Evolutionary conservation across 169 alveolate species (phyloP).

Genomic region (Theileria luwenshuni): DNA sequence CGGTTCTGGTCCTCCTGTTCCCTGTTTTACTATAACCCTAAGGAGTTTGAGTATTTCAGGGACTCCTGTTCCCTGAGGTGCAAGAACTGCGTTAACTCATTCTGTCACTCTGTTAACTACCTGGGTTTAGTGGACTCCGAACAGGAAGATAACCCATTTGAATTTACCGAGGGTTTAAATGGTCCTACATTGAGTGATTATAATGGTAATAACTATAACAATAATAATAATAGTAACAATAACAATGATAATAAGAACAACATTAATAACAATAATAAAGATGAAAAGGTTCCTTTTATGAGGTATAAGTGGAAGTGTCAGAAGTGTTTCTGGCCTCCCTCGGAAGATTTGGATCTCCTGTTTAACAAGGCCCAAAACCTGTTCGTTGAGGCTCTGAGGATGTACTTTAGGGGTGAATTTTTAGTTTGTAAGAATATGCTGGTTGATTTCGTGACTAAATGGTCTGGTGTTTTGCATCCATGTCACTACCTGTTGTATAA

Average conservation of each 20-base stretch:
- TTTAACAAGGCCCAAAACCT: conserved; percentile 66
- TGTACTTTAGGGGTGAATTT: conserved; percentile 70
- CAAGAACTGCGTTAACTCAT: conserved; percentile 21
- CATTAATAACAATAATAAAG: too few species aligned
- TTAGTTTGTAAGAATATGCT: conserved; percentile 72
- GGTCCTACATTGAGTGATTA: not conserved
- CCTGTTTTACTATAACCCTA: not conserved
- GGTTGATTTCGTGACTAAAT: conserved; percentile 68
- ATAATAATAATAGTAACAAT: too few species aligned
- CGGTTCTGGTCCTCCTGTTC: conserved; percentile 53
- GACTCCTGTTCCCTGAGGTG: conserved; percentile 43
- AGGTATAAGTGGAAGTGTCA: conserved; percentile 42
- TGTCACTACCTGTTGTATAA: conserved; percentile 82
- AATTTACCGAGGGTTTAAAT: not conserved
- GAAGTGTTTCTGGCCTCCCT: conserved; percentile 3
- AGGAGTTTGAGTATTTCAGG: not conserved
- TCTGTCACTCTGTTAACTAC: conserved; percentile 12
- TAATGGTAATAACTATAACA: too few species aligned
- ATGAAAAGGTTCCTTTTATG: too few species aligned
- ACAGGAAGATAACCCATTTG: not conserved
- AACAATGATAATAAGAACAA: too few species aligned
- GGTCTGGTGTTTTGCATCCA: conserved; percentile 81
- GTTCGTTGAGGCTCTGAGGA: conserved; percentile 66
- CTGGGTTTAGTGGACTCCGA: not conserved
- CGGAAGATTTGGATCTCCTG: conserved; percentile 53